These are phyloP conservation scores for Torulaspora maleeae DNA, from an alignment of 805 yeast genomes.

Conservation along the genomic window DNA sequence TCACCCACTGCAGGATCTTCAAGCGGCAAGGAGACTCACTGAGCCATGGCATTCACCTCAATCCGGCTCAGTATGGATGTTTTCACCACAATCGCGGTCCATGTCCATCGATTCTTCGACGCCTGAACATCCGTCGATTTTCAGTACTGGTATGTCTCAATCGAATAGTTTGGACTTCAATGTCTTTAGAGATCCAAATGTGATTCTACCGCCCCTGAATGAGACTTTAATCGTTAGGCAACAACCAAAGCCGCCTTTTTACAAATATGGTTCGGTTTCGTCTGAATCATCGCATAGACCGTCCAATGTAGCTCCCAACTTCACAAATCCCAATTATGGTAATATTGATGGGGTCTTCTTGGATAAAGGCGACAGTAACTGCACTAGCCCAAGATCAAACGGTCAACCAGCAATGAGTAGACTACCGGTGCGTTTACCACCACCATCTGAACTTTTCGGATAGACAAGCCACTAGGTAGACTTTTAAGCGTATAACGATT, in stretches of 20 bases:
- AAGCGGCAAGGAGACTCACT: constrained; percentile 2
- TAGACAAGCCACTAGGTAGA: background rate
- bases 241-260: constrained; percentile 1
- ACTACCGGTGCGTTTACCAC: constrained; percentile 14
- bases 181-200: constrained; percentile 3
- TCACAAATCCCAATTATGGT: background rate
- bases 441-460: constrained; percentile 21
- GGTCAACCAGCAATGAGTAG: background rate
- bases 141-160: constrained; percentile 5
- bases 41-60: constrained; percentile 5
- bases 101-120: constrained; percentile 5
- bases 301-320: background rate
- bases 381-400: constrained; percentile 3
- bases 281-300: background rate
- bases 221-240: background rate
- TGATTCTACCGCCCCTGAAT: constrained; percentile 10
- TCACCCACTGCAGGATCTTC: background rate
- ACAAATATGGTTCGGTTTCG: constrained; percentile 4
- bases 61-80: constrained; percentile 1
- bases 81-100: constrained; percentile 6
- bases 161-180: constrained; percentile 5
- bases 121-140: background rate
- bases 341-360: constrained; percentile 2
- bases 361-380: background rate
- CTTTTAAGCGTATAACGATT: constrained; percentile 3